Conservation (phyloP, 371 early-diverging fungal genomes). For the Saksenaea vasiformis region DNA sequence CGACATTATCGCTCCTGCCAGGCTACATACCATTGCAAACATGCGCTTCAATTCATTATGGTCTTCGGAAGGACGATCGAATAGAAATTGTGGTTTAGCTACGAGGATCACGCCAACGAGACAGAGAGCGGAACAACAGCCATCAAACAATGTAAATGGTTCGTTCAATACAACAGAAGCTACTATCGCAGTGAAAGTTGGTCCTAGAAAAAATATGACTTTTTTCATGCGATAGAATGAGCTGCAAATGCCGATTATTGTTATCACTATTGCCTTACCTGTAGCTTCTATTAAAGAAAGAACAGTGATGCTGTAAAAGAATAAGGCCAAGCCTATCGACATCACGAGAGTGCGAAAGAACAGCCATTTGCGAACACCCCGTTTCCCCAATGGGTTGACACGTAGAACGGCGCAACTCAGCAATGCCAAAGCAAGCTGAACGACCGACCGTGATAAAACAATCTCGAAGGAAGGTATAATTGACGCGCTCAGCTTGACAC, state of each 20-base stretch:
- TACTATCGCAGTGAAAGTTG: constrained; percentile 75
- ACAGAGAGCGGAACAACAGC: constrained; percentile 53
- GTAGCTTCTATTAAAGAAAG: constrained; percentile 78
- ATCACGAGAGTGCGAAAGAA: constrained; percentile 69
- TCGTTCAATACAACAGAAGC: constrained; percentile 67
- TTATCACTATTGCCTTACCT: constrained; percentile 38
- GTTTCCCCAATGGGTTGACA: constrained; percentile 59
- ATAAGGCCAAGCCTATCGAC: constrained; percentile 68
- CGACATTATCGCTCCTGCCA: constrained; percentile 64
- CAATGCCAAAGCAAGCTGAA: constrained; percentile 62
- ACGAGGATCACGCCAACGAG: constrained; percentile 70
- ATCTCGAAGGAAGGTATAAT: constrained; percentile 66
- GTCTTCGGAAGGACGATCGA: constrained; percentile 26
- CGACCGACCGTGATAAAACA: constrained; percentile 69
- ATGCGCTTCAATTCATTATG: constrained; percentile 23
- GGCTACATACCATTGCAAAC: constrained; percentile 51
- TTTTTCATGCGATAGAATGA: background rate
- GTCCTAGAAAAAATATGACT: constrained; percentile 78
- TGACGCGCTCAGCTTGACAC: constrained; percentile 65
- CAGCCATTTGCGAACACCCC: constrained; percentile 52
- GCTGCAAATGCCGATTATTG: background rate
- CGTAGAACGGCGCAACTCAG: constrained; percentile 49
- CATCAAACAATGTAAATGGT: constrained; percentile 64
- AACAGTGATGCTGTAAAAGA: constrained; percentile 69
- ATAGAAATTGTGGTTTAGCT: constrained; percentile 65